A percentile compares a stretch with the other conserved stretches of the same genome.
Evolutionary conservation across 768 basidiomycete genomes (phyloP).

Genomic region (Tricholoma furcatifolium): DNA sequence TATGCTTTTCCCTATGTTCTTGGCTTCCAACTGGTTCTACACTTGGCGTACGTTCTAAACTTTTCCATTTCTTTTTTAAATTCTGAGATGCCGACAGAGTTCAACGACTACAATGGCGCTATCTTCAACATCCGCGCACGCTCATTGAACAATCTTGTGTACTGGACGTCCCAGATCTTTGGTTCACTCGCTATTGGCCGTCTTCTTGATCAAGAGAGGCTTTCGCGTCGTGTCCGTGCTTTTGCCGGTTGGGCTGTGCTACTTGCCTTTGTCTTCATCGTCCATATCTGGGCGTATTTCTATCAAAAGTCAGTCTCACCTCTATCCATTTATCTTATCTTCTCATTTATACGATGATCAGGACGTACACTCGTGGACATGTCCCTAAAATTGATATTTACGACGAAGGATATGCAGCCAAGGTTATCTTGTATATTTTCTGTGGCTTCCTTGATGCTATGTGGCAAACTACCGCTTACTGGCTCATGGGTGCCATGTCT

Average conservation of each 20-base stretch:
- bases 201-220: slow-evolving; percentile 55
- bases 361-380: slow-evolving; percentile 59
- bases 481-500: slow-evolving; percentile 86
- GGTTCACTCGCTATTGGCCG: slow-evolving; percentile 71
- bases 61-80: slow-evolving; percentile 1
- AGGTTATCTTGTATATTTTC: slow-evolving; percentile 66
- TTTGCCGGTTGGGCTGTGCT: slow-evolving; percentile 68
- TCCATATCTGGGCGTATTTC: slow-evolving; percentile 75
- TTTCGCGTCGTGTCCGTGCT: slow-evolving; percentile 68
- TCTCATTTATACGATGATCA: slow-evolving; percentile 13
- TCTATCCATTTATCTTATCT: background rate
- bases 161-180: slow-evolving; percentile 78
- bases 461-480: slow-evolving; percentile 85
- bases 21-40: slow-evolving; percentile 84
- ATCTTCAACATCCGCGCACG: slow-evolving; percentile 80
- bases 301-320: slow-evolving; percentile 61
- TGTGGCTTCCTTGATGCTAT: slow-evolving; percentile 77
- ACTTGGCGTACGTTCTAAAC: slow-evolving; percentile 65
- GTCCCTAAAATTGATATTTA: slow-evolving; percentile 57
- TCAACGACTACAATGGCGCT: slow-evolving; percentile 76
- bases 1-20: slow-evolving; percentile 83
- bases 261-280: slow-evolving; percentile 59
- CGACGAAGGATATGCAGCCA: slow-evolving; percentile 53
- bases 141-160: slow-evolving; percentile 73
- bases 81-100: slow-evolving; percentile 42